These are phyloP conservation scores for Hemileccinum impolitum DNA, from an alignment of 768 basidiomycete genomes.

Conservation along the genomic window DNA sequence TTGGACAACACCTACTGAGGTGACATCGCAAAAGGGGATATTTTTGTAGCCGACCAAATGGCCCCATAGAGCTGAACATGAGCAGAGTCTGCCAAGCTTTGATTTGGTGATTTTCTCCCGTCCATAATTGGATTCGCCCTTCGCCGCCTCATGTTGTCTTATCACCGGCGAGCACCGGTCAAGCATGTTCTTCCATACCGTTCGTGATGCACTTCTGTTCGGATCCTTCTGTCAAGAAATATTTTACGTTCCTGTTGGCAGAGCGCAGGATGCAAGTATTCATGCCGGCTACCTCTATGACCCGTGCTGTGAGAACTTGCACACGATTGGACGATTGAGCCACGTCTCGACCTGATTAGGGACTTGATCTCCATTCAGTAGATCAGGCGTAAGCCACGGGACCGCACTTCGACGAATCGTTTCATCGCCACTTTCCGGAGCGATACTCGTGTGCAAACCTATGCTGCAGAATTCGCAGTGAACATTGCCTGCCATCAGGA, in stretches of 20 bases:
- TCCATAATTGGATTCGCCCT: background rate
- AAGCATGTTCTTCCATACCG: no score
- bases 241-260: background rate
- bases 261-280: background rate
- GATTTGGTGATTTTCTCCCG: slow-evolving; percentile 1
- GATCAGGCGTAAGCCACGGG: no score
- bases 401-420: background rate
- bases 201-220: no score
- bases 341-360: no score
- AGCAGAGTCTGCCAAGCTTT: slow-evolving; percentile 23
- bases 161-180: no score
- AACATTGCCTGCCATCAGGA: background rate
- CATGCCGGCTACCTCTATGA: background rate
- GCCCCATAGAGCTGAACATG: slow-evolving; percentile 33
- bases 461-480: background rate
- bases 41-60: slow-evolving; percentile 63
- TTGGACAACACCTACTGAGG: slow-evolving; percentile 64
- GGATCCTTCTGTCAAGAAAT: background rate
- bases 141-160: background rate
- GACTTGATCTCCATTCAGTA: no score
- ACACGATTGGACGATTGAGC: background rate
- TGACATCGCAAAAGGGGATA: slow-evolving; percentile 38
- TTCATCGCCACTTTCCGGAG: background rate
- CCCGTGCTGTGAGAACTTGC: slow-evolving; percentile 4
- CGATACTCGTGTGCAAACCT: background rate